These are phyloP conservation scores for Cercophora newfieldiana DNA, from an alignment of 495 filamentous ascomycete species.

Conservation along the genomic window DNA sequence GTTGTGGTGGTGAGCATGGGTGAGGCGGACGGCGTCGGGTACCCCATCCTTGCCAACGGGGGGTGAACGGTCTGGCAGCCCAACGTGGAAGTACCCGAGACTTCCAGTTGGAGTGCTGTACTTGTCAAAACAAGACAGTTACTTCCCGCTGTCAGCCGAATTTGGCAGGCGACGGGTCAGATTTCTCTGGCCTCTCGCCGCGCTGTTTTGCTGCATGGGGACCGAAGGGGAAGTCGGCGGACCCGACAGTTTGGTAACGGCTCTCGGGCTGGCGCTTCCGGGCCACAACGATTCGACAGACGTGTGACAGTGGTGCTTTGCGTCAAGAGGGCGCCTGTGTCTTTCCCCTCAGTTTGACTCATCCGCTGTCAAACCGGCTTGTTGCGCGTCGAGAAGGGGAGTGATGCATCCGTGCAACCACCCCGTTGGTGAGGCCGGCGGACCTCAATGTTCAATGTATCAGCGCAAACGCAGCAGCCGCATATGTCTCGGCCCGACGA, in stretches of 20 bases:
- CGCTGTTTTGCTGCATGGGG: conserved; percentile 3
- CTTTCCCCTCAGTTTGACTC: no score
- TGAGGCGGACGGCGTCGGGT: not conserved
- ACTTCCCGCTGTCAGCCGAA: not conserved
- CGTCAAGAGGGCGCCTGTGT: not conserved
- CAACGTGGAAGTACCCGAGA: not conserved
- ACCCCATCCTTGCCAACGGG: not conserved
- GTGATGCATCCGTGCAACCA: no score
- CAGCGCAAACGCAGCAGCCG: no score
- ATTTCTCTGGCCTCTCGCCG: not conserved
- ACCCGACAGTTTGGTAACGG: conserved; percentile 10
- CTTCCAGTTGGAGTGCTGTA: not conserved
- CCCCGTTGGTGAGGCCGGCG: no score
- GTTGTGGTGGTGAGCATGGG: no score
- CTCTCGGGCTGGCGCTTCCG: conserved; percentile 4
- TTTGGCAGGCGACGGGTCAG: not conserved
- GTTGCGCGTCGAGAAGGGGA: not conserved
- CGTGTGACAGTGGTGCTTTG: not conserved
- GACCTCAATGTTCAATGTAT: no score
- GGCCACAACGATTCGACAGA: conserved; percentile 3
- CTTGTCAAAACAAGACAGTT: not conserved
- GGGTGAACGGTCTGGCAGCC: no score
- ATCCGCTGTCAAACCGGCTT: not conserved
- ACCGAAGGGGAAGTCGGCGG: conserved; percentile 1
- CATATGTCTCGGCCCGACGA: no score